Evolutionary conservation across 73 alveolate genomes (phyloP).

Genomic region (Symbiodinium natans): DNA sequence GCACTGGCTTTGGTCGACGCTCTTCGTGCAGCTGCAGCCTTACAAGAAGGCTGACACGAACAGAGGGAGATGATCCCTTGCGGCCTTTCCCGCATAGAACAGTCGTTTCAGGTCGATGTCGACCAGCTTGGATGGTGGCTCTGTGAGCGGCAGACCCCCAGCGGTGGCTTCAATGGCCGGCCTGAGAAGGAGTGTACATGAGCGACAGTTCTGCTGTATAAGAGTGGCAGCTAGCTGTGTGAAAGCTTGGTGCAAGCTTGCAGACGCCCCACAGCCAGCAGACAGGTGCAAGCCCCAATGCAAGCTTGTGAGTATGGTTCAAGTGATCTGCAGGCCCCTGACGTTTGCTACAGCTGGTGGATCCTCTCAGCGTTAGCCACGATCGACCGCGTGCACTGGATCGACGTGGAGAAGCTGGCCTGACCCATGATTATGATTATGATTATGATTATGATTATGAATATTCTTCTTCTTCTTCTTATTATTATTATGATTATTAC

Average conservation of each 20-base stretch:
- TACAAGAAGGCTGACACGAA: too few species aligned
- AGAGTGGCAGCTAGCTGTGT: too few species aligned
- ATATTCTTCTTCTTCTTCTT: too few species aligned
- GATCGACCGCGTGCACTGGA: conserved; percentile 97
- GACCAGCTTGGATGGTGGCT: conserved; percentile 98
- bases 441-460: background rate
- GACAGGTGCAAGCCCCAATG: too few species aligned
- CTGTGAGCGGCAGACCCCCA: conserved; percentile 97
- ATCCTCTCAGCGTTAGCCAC: conserved; percentile 97
- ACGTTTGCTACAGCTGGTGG: conserved; percentile 99
- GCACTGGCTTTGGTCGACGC: conserved; percentile 84
- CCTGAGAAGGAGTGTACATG: conserved; percentile 99
- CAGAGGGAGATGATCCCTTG: background rate
- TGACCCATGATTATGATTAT: too few species aligned
- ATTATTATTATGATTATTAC: too few species aligned
- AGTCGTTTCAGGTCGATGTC: conserved; percentile 95
- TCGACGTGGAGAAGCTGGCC: conserved; percentile 85
- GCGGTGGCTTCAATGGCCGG: conserved; percentile 99
- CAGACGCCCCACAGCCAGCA: too few species aligned
- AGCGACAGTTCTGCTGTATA: too few species aligned
- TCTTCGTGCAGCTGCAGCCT: conserved; percentile 8
- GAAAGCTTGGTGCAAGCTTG: too few species aligned
- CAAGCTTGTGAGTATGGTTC: background rate
- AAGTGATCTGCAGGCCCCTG: conserved; percentile 95
- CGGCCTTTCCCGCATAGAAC: too few species aligned